These are phyloP conservation scores for Vickermania ingenoplastis DNA, from an alignment of 208 protist species.

Conservation along the genomic window DNA sequence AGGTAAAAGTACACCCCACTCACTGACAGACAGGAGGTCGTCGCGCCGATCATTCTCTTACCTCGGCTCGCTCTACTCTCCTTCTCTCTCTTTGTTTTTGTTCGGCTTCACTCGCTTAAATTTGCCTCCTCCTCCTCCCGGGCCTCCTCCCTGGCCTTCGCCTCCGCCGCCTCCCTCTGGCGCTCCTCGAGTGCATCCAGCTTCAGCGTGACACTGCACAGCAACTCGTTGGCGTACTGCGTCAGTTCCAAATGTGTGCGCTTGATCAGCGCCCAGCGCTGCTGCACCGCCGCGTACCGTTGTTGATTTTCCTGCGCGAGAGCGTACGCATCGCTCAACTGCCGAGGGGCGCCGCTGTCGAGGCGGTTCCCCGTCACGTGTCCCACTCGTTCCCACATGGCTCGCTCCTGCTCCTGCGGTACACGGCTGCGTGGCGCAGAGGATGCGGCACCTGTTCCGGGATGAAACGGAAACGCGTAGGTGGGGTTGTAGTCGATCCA, in stretches of 20 bases:
- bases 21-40: too few species aligned
- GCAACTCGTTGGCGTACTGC: background rate
- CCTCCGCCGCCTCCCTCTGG: too few species aligned
- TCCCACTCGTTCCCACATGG: background rate
- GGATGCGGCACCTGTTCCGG: too few species aligned
- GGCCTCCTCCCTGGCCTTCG: too few species aligned
- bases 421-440: too few species aligned
- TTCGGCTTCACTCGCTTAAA: too few species aligned
- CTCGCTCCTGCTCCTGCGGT: background rate
- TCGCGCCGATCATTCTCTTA: too few species aligned
- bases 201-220: background rate
- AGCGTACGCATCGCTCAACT: background rate
- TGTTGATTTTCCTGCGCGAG: background rate
- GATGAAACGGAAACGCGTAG: background rate
- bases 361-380: background rate
- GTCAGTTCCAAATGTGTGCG: background rate
- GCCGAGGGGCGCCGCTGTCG: background rate
- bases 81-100: too few species aligned
- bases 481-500: background rate
- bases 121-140: too few species aligned
- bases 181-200: background rate
- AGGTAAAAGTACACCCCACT: too few species aligned
- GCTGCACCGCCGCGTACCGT: background rate
- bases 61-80: too few species aligned
- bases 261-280: background rate